Conservation (phyloP, 768 basidiomycete species). For the Tephrocybe rancida region DNA sequence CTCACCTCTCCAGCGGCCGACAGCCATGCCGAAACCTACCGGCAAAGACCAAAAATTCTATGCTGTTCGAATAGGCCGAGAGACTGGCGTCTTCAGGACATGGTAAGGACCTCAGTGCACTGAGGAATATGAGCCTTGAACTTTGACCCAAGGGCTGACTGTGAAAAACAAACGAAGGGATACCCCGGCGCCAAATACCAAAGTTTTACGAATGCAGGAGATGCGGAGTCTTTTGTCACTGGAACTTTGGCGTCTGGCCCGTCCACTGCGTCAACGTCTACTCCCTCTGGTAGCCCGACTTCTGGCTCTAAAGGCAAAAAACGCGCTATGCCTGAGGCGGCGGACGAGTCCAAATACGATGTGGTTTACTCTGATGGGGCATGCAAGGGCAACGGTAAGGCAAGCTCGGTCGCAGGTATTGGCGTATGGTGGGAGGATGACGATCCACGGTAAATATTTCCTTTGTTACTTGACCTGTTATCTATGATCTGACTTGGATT, state of each 20-base stretch:
- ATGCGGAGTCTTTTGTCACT: conserved; percentile 61
- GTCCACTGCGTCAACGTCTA: neutral
- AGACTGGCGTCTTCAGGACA: conserved; percentile 65
- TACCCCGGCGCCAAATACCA: conserved; percentile 65
- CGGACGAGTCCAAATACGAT: conserved; percentile 35
- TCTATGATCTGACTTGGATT: conserved; percentile 5
- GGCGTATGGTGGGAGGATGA: conserved; percentile 87
- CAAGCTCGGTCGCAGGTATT: conserved; percentile 70
- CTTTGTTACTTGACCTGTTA: neutral
- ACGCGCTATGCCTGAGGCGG: conserved; percentile 27
- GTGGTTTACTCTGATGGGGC: conserved; percentile 90
- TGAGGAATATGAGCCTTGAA: conserved; percentile 5
- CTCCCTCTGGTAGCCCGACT: neutral
- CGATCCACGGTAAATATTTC: conserved; percentile 55
- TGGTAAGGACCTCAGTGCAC: conserved; percentile 50
- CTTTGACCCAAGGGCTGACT: conserved; percentile 62
- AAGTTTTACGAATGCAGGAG: conserved; percentile 58
- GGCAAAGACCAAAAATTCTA: conserved; percentile 56
- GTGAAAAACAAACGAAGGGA: conserved; percentile 66
- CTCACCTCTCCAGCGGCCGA: neutral
- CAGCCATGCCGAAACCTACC: conserved; percentile 21
- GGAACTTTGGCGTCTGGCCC: conserved; percentile 10
- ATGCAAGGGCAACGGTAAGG: conserved; percentile 79
- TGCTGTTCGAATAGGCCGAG: conserved; percentile 68
- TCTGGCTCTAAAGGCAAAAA: conserved; percentile 34